phyloP scores from a whole-genome alignment of 2,329 filamentous ascomycete genomes.

The Aureobasidium sp. region DNA sequence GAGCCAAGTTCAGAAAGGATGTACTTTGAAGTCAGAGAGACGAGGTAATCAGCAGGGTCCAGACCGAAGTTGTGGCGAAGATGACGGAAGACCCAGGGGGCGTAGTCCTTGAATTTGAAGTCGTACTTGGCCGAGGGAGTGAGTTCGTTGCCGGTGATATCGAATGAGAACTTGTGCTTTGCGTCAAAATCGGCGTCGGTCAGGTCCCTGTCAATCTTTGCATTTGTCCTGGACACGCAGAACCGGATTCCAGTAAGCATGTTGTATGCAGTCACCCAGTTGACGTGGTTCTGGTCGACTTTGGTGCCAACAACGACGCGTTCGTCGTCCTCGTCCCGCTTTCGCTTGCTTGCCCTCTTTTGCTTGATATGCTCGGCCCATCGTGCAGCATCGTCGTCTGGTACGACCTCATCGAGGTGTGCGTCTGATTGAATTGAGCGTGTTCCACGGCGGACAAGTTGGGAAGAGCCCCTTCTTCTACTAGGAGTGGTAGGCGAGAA shows the following conservation, averaged over 20 bases:
- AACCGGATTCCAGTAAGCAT: conserved; percentile 99
- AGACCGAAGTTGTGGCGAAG: conserved; percentile 80
- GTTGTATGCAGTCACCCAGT: conserved; percentile 97
- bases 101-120: conserved; percentile 99
- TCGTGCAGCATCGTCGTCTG: conserved; percentile 82
- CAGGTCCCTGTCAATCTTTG: conserved; percentile 85
- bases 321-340: conserved; percentile 80
- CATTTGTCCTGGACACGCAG: conserved; percentile 90
- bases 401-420: conserved; percentile 72
- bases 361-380: conserved; percentile 93
- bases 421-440: conserved; percentile 71
- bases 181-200: conserved; percentile 88
- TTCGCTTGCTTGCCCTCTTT: conserved; percentile 81
- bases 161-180: conserved; percentile 97
- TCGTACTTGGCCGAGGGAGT: conserved; percentile 98
- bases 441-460: conserved; percentile 70
- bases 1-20: conserved; percentile 95
- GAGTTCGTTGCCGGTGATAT: conserved; percentile 94
- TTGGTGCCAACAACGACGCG: conserved; percentile 89
- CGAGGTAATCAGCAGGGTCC: conserved; percentile 94
- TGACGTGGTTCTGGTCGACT: conserved; percentile 93
- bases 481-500: conserved; percentile 65
- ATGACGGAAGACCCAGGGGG: conserved; percentile 97
- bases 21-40: conserved; percentile 97
- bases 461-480: conserved; percentile 73